A percentile compares a stretch with the other conserved stretches of the same genome.
These are phyloP conservation scores for Solanum sejunctum DNA, from an alignment of 257 asterid genomes.

Conservation along the genomic window DNA sequence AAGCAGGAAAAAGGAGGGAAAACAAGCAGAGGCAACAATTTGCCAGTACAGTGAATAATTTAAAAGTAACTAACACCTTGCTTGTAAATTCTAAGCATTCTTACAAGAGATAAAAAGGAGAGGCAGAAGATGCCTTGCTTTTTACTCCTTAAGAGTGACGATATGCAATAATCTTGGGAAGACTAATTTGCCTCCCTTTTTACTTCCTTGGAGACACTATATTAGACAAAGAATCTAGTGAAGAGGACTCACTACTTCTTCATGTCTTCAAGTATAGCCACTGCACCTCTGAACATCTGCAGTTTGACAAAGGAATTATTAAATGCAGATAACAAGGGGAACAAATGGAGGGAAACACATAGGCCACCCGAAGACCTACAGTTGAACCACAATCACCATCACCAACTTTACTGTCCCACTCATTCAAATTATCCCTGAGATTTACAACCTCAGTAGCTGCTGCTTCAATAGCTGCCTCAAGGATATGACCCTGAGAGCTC, in stretches of 20 bases:
- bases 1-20: background rate
- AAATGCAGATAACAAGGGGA: background rate
- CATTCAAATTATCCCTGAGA: constrained; percentile 67
- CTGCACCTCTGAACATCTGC: constrained; percentile 88
- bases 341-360: background rate
- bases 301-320: constrained; percentile 5
- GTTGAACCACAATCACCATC: constrained; percentile 99
- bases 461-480: constrained; percentile 88
- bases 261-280: constrained; percentile 84
- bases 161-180: background rate
- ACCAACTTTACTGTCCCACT: constrained; percentile 94
- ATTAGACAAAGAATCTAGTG: background rate
- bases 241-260: constrained; percentile 48
- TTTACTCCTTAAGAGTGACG: background rate
- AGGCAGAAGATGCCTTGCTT: background rate
- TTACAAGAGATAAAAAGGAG: background rate
- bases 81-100: background rate
- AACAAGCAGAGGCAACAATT: background rate
- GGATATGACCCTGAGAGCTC: constrained; percentile 44
- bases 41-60: background rate
- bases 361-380: constrained; percentile 33
- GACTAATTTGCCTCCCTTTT: background rate
- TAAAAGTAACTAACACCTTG: background rate
- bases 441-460: constrained; percentile 61
- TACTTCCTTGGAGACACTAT: background rate